phyloP scores from a whole-genome alignment of 106 monocot genomes.

The Amphibolis antarctica region DNA sequence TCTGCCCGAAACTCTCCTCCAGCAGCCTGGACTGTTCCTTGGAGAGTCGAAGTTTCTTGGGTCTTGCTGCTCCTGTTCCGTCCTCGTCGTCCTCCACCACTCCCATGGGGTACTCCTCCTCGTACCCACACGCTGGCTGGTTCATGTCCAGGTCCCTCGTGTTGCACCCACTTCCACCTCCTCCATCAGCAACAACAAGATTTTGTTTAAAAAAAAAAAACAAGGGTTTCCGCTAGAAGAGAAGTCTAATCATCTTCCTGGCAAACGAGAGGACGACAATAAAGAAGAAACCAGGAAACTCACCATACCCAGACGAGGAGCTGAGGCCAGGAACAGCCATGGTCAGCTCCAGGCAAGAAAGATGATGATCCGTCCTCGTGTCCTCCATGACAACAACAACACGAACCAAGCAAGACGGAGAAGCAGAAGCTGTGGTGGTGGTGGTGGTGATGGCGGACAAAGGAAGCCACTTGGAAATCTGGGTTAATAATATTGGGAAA shows the following conservation, averaged over 20 bases:
- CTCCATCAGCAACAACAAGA: constrained; percentile 7
- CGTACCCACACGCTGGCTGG: constrained; percentile 37
- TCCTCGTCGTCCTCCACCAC: constrained; percentile 24
- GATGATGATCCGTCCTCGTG: neutral
- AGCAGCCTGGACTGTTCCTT: constrained; percentile 80
- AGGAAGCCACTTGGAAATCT: no score
- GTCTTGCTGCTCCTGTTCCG: constrained; percentile 3
- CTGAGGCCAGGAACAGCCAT: constrained; percentile 47
- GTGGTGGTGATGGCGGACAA: no score
- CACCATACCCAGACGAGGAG: constrained; percentile 30
- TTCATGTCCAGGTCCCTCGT: constrained; percentile 82
- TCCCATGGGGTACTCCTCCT: constrained; percentile 39
- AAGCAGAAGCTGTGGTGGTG: neutral
- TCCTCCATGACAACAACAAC: neutral
- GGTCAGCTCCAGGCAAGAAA: constrained; percentile 41
- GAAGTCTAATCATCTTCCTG: neutral
- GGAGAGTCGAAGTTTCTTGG: constrained; percentile 77
- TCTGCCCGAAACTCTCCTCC: constrained; percentile 81
- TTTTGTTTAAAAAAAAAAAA: no score
- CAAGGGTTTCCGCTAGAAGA: no score
- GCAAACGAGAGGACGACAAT: no score
- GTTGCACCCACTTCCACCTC: constrained; percentile 24
- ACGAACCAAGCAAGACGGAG: neutral
- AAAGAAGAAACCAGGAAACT: neutral
- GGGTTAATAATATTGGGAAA: no score